Evolutionary conservation across 371 early-diverging fungal genomes (phyloP).

Genomic region (Syncephalastrum sp.): DNA sequence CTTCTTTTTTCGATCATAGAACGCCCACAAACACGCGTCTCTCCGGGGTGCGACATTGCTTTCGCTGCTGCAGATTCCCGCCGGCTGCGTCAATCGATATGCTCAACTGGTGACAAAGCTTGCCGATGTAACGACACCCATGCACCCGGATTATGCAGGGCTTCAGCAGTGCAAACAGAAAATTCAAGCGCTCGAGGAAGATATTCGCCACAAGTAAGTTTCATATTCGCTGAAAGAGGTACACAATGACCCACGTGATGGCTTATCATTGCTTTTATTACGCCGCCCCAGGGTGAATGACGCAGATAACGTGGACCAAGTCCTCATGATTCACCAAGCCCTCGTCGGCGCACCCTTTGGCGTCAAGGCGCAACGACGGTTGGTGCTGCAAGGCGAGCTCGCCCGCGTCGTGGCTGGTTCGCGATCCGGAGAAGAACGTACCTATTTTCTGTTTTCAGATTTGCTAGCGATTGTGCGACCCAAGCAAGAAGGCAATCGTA

Average conservation of each 20-base stretch:
- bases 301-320: conserved; percentile 45
- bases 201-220: conserved; percentile 33
- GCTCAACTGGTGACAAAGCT: conserved; percentile 28
- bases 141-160: conserved; percentile 43
- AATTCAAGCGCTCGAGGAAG: conserved; percentile 23
- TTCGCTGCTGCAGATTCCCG: conserved; percentile 38
- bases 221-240: conserved; percentile 9
- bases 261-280: not conserved
- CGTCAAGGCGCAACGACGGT: conserved; percentile 36
- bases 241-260: not conserved
- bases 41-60: conserved; percentile 28
- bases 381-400: conserved; percentile 33
- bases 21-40: conserved; percentile 22
- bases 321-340: conserved; percentile 40
- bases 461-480: conserved; percentile 34
- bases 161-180: conserved; percentile 28
- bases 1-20: conserved; percentile 9
- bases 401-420: conserved; percentile 22
- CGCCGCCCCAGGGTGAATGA: conserved; percentile 24
- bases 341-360: conserved; percentile 35
- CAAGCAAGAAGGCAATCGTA: conserved; percentile 23
- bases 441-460: conserved; percentile 42
- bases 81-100: conserved; percentile 39
- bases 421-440: conserved; percentile 32
- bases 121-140: conserved; percentile 28